Evolutionary conservation across 1,284 basidiomycete genomes (phyloP).

Genomic region (Inonotus hispidus): DNA sequence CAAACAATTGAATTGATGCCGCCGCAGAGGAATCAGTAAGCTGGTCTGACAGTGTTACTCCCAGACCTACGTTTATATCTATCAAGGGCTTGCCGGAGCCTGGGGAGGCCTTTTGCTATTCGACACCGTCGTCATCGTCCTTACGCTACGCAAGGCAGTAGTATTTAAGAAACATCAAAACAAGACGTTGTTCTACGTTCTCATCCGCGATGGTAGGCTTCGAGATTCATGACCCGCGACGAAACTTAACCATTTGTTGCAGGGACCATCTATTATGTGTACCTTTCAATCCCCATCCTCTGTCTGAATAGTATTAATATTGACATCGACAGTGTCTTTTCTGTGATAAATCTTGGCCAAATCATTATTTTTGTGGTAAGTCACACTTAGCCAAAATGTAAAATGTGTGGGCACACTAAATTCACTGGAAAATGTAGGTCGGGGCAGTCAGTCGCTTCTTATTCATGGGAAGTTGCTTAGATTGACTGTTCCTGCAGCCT

Average conservation of each 20-base stretch:
- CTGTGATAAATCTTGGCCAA: neutral
- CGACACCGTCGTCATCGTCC: constrained; percentile 34
- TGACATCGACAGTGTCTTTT: neutral
- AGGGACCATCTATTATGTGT: constrained; percentile 17
- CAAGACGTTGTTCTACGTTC: constrained; percentile 4
- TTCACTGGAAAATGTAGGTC: neutral
- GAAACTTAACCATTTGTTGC: neutral
- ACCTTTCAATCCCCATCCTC: neutral
- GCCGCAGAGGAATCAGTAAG: neutral
- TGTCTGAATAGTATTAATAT: neutral
- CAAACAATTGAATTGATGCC: neutral
- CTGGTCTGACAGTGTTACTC: neutral
- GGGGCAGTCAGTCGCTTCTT: neutral
- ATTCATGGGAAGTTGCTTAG: neutral
- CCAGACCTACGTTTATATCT: neutral
- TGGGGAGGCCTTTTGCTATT: constrained; percentile 37
- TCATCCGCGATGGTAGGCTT: constrained; percentile 14
- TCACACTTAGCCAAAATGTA: neutral
- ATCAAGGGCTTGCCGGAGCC: constrained; percentile 30
- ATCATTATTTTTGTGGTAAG: neutral
- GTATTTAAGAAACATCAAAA: constrained; percentile 8
- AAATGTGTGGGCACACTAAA: neutral
- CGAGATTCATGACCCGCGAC: neutral
- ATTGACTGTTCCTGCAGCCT: neutral
- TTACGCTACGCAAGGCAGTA: constrained; percentile 39